Evolutionary conservation across 257 asterid species (phyloP).

Genomic region (Henckelia pumila): DNA sequence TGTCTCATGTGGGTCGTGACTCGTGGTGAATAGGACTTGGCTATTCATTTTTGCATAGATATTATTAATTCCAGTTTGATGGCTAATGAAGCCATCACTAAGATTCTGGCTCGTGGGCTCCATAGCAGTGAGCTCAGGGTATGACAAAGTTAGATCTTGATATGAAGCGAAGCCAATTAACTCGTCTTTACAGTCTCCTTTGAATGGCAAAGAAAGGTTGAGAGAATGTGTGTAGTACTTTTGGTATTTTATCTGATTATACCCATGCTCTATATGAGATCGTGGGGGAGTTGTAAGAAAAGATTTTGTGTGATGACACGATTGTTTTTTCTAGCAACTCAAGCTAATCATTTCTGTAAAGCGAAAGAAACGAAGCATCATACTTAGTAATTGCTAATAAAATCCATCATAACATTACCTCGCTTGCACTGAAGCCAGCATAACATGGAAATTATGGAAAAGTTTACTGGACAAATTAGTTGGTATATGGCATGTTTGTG

Average conservation of each 20-base stretch:
- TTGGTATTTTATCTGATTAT: neutral
- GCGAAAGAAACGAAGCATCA: neutral
- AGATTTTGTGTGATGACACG: neutral
- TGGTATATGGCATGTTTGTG: neutral
- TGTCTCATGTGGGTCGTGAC: neutral
- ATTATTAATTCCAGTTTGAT: neutral
- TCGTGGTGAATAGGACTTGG: neutral
- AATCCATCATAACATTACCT: neutral
- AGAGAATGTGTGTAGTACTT: neutral
- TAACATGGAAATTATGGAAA: neutral
- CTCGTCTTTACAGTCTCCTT: neutral
- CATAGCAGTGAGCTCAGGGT: neutral
- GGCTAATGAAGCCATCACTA: neutral
- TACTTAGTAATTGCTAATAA: neutral
- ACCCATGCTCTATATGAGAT: neutral
- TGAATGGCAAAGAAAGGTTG: neutral
- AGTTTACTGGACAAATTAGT: neutral
- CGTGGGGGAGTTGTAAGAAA: neutral
- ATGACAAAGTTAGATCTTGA: neutral
- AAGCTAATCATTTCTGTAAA: neutral
- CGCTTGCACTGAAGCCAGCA: neutral
- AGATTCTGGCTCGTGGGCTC: neutral
- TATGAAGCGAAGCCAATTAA: neutral
- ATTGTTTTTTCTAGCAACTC: neutral
- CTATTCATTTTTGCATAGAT: neutral